Percentiles rank a stretch among this genome's conserved stretches.
Conservation (phyloP, 257 asterid species). For the Ilex aquifolium region DNA sequence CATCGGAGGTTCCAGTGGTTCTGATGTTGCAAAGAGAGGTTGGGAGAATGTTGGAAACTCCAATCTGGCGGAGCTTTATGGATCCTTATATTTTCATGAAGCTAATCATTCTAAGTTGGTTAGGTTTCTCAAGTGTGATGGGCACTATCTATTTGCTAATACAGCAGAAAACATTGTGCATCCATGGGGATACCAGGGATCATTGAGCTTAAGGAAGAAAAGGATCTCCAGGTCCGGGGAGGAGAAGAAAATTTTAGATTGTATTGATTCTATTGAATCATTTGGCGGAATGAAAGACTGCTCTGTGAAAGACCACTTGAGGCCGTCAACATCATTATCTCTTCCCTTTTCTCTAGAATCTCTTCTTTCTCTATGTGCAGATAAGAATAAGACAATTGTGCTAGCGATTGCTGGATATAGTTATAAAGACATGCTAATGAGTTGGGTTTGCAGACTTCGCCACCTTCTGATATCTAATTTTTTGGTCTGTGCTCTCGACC, state of each 20-base stretch:
- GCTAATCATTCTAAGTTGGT: slow-evolving; percentile 48
- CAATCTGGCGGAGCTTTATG: slow-evolving; percentile 61
- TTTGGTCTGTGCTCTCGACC: slow-evolving; percentile 77
- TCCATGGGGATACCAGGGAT: slow-evolving; percentile 25
- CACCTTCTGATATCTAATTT: slow-evolving; percentile 56
- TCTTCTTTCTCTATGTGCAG: slow-evolving; percentile 53
- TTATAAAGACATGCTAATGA: slow-evolving; percentile 93
- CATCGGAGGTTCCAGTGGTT: slow-evolving; percentile 15
- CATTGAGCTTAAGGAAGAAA: slow-evolving; percentile 34
- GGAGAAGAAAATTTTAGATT: slow-evolving; percentile 30
- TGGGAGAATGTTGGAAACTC: slow-evolving; percentile 66
- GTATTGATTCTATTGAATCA: slow-evolving; percentile 39
- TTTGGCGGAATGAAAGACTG: slow-evolving; percentile 30
- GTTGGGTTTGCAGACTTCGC: slow-evolving; percentile 83
- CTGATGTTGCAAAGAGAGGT: slow-evolving; percentile 27
- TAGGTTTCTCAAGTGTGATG: slow-evolving; percentile 40
- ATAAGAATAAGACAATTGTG: slow-evolving; percentile 56
- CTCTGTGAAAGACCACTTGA: slow-evolving; percentile 24
- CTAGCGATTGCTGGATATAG: slow-evolving; percentile 86
- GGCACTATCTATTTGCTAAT: slow-evolving; percentile 40
- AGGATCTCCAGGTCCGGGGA: slow-evolving; percentile 23
- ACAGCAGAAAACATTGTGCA: slow-evolving; percentile 42
- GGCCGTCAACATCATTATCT: slow-evolving; percentile 26
- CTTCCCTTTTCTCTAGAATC: slow-evolving; percentile 53
- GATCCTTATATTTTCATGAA: slow-evolving; percentile 62